Conservation (phyloP, 768 basidiomycete genomes). For the Sarcomyxa edulis region DNA sequence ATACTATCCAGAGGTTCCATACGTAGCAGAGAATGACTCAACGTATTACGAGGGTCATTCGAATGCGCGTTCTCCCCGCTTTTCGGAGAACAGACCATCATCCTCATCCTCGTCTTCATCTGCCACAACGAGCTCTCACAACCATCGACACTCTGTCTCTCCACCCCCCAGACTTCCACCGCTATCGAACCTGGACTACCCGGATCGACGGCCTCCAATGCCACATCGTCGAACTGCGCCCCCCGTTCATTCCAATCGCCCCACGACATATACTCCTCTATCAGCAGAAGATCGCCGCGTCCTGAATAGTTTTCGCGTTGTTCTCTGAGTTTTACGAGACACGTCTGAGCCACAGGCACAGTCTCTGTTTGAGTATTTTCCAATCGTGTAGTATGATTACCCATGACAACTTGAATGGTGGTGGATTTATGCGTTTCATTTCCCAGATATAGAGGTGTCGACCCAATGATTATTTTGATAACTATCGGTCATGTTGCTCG, state of each 20-base stretch:
- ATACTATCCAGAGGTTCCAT: constrained; percentile 42
- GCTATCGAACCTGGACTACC: constrained; percentile 15
- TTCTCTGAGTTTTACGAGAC: too few species aligned
- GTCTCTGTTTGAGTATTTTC: too few species aligned
- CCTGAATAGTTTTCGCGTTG: constrained; percentile 51
- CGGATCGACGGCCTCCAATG: constrained; percentile 9
- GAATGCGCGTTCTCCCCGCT: too few species aligned
- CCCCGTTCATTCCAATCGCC: constrained; percentile 13
- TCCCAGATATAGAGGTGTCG: too few species aligned
- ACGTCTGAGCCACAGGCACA: too few species aligned
- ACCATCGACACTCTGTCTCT: constrained; percentile 5
- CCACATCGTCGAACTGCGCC: constrained; percentile 14
- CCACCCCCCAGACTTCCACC: constrained; percentile 11
- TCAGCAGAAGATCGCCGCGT: constrained; percentile 57
- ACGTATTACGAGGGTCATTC: too few species aligned
- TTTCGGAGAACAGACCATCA: constrained; percentile 6
- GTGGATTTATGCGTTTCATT: too few species aligned
- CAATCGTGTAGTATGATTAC: too few species aligned
- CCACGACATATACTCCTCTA: constrained; percentile 28
- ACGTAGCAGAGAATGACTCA: too few species aligned
- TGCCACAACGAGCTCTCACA: constrained; percentile 6
- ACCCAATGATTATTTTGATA: too few species aligned
- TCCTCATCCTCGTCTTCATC: constrained; percentile 10
- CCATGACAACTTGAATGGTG: too few species aligned
- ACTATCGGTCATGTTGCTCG: too few species aligned